Percentiles rank a stretch among this genome's conserved stretches.
phyloP scores from a whole-genome alignment of 805 yeast genomes.

The Starmerella cellae region DNA sequence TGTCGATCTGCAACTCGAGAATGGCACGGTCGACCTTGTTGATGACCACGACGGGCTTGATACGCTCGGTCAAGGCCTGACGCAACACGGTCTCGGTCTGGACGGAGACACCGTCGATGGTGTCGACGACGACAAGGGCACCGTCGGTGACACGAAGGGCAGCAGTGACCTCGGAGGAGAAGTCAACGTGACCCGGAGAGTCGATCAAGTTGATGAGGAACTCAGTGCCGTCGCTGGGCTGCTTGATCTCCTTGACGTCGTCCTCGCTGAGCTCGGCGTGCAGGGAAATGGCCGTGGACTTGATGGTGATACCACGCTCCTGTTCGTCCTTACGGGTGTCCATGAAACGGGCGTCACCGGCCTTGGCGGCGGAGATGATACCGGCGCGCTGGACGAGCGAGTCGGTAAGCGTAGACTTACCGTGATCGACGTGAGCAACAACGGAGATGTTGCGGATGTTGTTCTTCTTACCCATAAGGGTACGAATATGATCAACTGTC shows the following conservation, averaged over 20 bases:
- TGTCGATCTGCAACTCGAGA: slow-evolving; percentile 95
- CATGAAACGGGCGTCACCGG: slow-evolving; percentile 99
- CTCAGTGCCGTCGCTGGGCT: slow-evolving; percentile 80
- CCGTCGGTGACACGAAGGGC: slow-evolving; percentile 99
- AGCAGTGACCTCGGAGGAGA: slow-evolving; percentile 99
- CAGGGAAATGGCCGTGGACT: slow-evolving; percentile 96
- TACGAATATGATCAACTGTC: slow-evolving; percentile 72
- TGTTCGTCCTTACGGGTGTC: slow-evolving; percentile 99
- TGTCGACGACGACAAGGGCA: slow-evolving; percentile 98
- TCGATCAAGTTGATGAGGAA: slow-evolving; percentile 97
- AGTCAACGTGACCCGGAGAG: slow-evolving; percentile 99
- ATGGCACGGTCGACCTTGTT: slow-evolving; percentile 99
- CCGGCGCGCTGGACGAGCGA: slow-evolving; percentile 98
- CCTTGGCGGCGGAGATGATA: slow-evolving; percentile 98
- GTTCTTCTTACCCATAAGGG: slow-evolving; percentile 98
- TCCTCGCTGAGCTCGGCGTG: slow-evolving; percentile 78
- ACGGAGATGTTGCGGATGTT: slow-evolving; percentile 99
- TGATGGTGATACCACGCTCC: slow-evolving; percentile 99
- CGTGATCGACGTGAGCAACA: slow-evolving; percentile 99
- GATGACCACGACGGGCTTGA: slow-evolving; percentile 95
- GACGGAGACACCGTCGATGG: slow-evolving; percentile 99
- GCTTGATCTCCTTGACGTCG: slow-evolving; percentile 77
- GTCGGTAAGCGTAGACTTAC: slow-evolving; percentile 98
- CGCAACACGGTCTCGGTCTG: slow-evolving; percentile 99
- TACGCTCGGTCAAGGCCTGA: slow-evolving; percentile 98